Evolutionary conservation across 2,329 filamentous ascomycete species (phyloP), one percentile per base, ranked within the genome.

Genomic region (Hirsutella thompsonii): DNA sequence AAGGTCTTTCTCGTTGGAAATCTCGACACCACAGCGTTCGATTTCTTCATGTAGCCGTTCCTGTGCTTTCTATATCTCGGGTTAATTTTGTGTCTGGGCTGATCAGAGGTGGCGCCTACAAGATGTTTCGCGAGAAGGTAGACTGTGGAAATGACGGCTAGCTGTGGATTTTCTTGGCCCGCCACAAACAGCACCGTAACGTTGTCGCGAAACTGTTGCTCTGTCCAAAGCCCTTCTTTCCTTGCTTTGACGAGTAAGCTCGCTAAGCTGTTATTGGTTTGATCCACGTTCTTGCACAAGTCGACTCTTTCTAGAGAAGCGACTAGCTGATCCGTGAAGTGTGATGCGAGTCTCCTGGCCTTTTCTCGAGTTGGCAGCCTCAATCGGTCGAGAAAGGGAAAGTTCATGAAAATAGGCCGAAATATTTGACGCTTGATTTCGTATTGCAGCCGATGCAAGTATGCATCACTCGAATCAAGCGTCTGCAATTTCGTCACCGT

Each of bases 131-230:
- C 61, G 9, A 65, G 44, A n/a, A 61, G 48, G 46, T 60, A 64
- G 32, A 65, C 42, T 18, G 50, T 52, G 1, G 57, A 63, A 13
- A 55, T 57, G 16, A 64, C 52, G 16, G 58, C 49, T 40, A 59
- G 50, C 48, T 65, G 62, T 1, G 60, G 56, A 41, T 66, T 66
- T 47, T 66, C 63, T 39, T 66, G 62, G 0, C 60, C 61, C 0
- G 63, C 62, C 13, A 66, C 52, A 37, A 64, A 66, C 2, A 55
- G 49, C 13, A 66, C 57, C 29, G 60, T 62, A 16, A 62, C 43
- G 34, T 66, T 66, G 38, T 63, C 58, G 14, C 59, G 54, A 44
- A 63, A 58, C 39, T 65, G 60, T 40, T 57, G 55, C 41, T 64
- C 57, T 6, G 47, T 56, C 29, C 55, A 51, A 14, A 42, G 40